These are phyloP conservation scores for Lipomyces yamadae DNA, from an alignment of 805 yeast genomes.

Conservation along the genomic window DNA sequence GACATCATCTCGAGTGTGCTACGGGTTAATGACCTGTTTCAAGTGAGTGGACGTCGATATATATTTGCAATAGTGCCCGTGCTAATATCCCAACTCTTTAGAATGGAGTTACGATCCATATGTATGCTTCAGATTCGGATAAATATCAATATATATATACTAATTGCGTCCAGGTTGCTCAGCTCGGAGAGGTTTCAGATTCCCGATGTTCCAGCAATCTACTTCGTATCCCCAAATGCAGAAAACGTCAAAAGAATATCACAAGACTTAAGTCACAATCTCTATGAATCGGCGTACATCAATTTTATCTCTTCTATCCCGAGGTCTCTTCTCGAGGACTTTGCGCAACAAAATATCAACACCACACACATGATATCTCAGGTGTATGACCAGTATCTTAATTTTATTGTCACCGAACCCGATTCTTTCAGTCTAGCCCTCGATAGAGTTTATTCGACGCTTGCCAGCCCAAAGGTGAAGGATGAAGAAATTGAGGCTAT, in stretches of 20 bases:
- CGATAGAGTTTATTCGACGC: slow-evolving; percentile 63
- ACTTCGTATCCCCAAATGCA: slow-evolving; percentile 85
- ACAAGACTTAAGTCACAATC: slow-evolving; percentile 72
- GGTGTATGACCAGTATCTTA: slow-evolving; percentile 91
- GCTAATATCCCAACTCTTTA: slow-evolving; percentile 38
- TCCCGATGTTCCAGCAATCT: slow-evolving; percentile 93
- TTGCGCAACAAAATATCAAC: slow-evolving; percentile 72
- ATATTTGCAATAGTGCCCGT: neutral
- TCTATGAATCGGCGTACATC: slow-evolving; percentile 77
- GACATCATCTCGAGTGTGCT: slow-evolving; percentile 88
- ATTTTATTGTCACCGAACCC: slow-evolving; percentile 91
- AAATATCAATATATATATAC: neutral
- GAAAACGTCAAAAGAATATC: slow-evolving; percentile 69
- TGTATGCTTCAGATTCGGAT: slow-evolving; percentile 42
- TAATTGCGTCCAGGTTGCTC: slow-evolving; percentile 49
- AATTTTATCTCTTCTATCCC: slow-evolving; percentile 83
- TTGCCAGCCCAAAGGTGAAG: slow-evolving; percentile 71
- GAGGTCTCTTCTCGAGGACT: slow-evolving; percentile 80
- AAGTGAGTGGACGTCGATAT: slow-evolving; percentile 18
- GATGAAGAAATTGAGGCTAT: slow-evolving; percentile 74
- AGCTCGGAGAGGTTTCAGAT: slow-evolving; percentile 75
- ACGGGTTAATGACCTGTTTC: slow-evolving; percentile 85
- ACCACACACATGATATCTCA: slow-evolving; percentile 77
- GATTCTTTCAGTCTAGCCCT: slow-evolving; percentile 81
- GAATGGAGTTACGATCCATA: slow-evolving; percentile 91